phyloP scores from a whole-genome alignment of 1,139 yeast species.

The Saccharomyces hybrid region DNA sequence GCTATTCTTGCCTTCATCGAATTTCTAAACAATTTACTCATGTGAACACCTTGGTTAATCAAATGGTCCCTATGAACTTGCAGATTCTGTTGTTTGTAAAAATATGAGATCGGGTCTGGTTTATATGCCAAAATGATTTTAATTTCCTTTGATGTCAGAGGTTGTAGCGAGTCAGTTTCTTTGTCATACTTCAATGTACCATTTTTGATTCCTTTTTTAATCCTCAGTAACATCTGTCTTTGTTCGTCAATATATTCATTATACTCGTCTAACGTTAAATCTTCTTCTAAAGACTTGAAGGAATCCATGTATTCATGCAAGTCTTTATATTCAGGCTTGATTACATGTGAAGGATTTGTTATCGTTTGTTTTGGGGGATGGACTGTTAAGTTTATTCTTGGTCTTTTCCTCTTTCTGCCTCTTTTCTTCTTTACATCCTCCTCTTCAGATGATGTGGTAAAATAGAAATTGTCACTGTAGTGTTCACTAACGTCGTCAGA shows the following conservation, averaged over 20 bases:
- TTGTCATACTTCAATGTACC: conserved; percentile 43
- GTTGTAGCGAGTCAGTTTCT: conserved; percentile 39
- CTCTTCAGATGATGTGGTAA: conserved; percentile 30
- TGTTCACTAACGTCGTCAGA: conserved; percentile 2
- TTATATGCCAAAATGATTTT: conserved; percentile 36
- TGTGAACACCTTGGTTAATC: conserved; percentile 64
- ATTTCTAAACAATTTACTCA: conserved; percentile 66
- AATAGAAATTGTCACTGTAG: conserved; percentile 21
- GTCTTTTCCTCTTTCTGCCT: conserved; percentile 19
- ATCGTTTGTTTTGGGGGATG: conserved; percentile 52
- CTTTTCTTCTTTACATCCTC: conserved; percentile 16
- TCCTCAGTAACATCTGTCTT: conserved; percentile 36
- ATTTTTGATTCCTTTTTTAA: conserved; percentile 48
- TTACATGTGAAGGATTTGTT: conserved; percentile 71
- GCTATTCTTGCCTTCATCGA: conserved; percentile 57
- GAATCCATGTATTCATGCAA: conserved; percentile 43
- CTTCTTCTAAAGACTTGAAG: conserved; percentile 55
- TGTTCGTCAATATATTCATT: conserved; percentile 44
- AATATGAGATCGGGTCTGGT: conserved; percentile 26
- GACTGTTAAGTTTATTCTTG: conserved; percentile 33
- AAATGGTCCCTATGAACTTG: conserved; percentile 66
- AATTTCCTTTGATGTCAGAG: conserved; percentile 37
- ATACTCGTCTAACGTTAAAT: conserved; percentile 38
- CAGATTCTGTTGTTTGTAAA: conserved; percentile 34
- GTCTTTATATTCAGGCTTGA: conserved; percentile 36